These are phyloP conservation scores for Alternaria sp. DNA, from an alignment of 2,329 filamentous ascomycete genomes.

Conservation along the genomic window DNA sequence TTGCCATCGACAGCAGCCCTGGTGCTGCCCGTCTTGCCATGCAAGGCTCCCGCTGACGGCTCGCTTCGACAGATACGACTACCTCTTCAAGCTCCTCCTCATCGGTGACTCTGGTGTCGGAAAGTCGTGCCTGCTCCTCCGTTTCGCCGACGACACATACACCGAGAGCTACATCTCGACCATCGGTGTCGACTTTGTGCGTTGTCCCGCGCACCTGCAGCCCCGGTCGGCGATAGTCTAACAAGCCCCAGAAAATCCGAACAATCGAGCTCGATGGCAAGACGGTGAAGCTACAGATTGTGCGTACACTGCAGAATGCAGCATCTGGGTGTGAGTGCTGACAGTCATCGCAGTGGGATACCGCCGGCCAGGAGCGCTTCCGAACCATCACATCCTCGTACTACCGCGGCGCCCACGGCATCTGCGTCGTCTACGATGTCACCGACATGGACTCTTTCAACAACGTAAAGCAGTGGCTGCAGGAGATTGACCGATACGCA, in stretches of 20 bases:
- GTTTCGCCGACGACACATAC: constrained; percentile 91
- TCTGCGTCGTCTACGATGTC: constrained; percentile 99
- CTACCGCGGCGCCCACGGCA: constrained; percentile 98
- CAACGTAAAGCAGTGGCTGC: constrained; percentile 99
- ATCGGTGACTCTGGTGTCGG: constrained; percentile 99
- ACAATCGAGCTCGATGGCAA: constrained; percentile 99
- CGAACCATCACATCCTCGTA: constrained; percentile 99
- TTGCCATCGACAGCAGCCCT: constrained; percentile 5
- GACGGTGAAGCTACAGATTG: constrained; percentile 99
- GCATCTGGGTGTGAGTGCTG: constrained; percentile 10
- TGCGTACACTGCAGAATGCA: constrained; percentile 20
- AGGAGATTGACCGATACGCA: constrained; percentile 98
- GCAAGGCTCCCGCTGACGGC: constrained; percentile 28
- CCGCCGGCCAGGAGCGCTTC: constrained; percentile 98
- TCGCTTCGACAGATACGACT: constrained; percentile 83
- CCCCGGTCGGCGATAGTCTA: constrained; percentile 29
- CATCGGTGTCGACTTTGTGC: constrained; percentile 91
- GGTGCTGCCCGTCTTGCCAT: constrained; percentile 4
- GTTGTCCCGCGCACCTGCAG: constrained; percentile 42
- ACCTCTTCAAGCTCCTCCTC: constrained; percentile 99
- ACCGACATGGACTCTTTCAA: constrained; percentile 99
- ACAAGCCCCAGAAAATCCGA: constrained; percentile 83
- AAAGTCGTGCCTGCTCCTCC: constrained; percentile 98
- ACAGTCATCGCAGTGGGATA: constrained; percentile 80
- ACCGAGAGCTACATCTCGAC: constrained; percentile 99